Percentiles rank a stretch among this genome's conserved stretches.
These are phyloP conservation scores for Trichosporon asahii DNA, from an alignment of 1,284 basidiomycete genomes.

Conservation along the genomic window DNA sequence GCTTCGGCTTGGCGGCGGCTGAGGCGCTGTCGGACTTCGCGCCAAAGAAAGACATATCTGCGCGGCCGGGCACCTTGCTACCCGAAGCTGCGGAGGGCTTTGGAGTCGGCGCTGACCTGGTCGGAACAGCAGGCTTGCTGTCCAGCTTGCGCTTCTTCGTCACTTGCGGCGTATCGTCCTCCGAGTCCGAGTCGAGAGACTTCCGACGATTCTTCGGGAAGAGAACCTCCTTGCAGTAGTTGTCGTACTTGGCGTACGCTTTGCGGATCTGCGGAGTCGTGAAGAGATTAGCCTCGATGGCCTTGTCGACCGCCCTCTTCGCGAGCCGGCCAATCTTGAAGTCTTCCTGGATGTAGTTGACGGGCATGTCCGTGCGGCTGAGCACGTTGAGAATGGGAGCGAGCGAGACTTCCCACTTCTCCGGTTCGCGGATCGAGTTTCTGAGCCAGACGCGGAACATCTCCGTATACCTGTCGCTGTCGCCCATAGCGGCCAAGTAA, in stretches of 20 bases:
- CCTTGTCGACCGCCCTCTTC: constrained; percentile 19
- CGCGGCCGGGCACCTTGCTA: neutral
- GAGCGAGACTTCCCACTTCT: constrained; percentile 32
- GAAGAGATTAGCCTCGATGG: constrained; percentile 18
- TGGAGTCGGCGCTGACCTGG: neutral
- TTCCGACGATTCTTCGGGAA: constrained; percentile 19
- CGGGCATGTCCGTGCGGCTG: constrained; percentile 38
- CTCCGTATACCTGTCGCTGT: constrained; percentile 28
- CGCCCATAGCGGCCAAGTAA: constrained; percentile 35
- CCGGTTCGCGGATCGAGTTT: constrained; percentile 24
- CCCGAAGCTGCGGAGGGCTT: constrained; percentile 8
- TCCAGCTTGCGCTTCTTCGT: constrained; percentile 31
- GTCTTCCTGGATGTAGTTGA: constrained; percentile 29
- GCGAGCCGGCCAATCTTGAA: constrained; percentile 27
- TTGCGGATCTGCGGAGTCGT: constrained; percentile 22
- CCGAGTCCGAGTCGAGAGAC: constrained; percentile 12
- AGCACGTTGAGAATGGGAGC: constrained; percentile 28
- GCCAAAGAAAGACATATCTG: constrained; percentile 41
- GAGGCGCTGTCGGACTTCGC: constrained; percentile 18
- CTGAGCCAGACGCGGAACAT: constrained; percentile 31
- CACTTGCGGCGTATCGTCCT: constrained; percentile 1
- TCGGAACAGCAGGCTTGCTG: neutral
- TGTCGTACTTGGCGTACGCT: constrained; percentile 26
- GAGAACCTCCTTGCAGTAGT: constrained; percentile 21
- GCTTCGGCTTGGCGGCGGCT: constrained; percentile 25